Percentiles rank a stretch among this genome's conserved stretches.
Conservation (phyloP, 2,329 filamentous ascomycete genomes). For the Colletotrichum sojae region DNA sequence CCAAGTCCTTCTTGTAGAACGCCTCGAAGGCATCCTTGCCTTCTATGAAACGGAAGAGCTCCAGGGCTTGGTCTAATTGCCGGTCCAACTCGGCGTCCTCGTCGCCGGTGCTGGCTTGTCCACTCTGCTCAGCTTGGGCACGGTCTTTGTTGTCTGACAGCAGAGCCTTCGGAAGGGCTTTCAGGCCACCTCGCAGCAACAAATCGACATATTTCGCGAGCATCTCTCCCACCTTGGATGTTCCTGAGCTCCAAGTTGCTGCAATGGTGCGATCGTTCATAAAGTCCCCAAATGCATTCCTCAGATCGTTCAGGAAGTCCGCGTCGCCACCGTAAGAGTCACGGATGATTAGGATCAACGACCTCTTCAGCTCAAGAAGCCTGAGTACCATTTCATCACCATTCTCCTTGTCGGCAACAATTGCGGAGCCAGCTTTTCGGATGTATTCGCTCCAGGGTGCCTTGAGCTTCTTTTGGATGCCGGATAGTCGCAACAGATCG, state of each 20-base stretch:
- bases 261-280: conserved; percentile 90
- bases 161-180: conserved; percentile 81
- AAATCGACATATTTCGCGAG: conserved; percentile 97
- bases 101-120: conserved; percentile 79
- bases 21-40: conserved; percentile 98
- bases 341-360: conserved; percentile 82
- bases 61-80: conserved; percentile 92
- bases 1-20: conserved; percentile 98
- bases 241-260: conserved; percentile 82
- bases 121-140: conserved; percentile 70
- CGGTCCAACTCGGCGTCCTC: conserved; percentile 93
- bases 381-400: conserved; percentile 89
- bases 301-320: conserved; percentile 81
- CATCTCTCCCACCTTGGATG: conserved; percentile 97
- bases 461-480: conserved; percentile 78
- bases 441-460: conserved; percentile 86
- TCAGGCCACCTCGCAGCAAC: conserved; percentile 88
- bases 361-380: conserved; percentile 84
- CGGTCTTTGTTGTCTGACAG: conserved; percentile 73
- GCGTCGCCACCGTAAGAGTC: conserved; percentile 84
- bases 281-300: conserved; percentile 89
- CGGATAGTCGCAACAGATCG: conserved; percentile 79
- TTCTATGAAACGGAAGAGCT: conserved; percentile 96
- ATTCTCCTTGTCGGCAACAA: conserved; percentile 85
- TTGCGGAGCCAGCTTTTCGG: conserved; percentile 77